Evolutionary conservation across 176 grass and related monocot species (phyloP).

Genomic region (Paspalum vaginatum): DNA sequence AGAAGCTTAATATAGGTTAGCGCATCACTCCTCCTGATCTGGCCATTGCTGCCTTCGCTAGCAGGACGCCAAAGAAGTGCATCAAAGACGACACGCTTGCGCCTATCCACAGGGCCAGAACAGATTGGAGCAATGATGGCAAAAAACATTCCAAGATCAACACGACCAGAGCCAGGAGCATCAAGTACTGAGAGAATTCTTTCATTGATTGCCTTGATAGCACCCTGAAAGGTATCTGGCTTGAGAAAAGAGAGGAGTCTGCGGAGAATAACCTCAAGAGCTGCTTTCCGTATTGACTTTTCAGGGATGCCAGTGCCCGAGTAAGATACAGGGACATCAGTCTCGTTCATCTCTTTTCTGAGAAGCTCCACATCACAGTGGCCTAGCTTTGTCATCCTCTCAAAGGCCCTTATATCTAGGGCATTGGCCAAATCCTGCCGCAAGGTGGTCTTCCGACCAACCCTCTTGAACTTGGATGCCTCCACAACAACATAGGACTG

Average conservation of each 20-base stretch:
- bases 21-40: constrained; percentile 84
- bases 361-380: constrained; percentile 70
- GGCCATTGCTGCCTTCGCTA: constrained; percentile 62
- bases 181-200: constrained; percentile 85
- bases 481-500: constrained; percentile 79
- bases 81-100: constrained; percentile 80
- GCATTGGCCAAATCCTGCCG: constrained; percentile 91
- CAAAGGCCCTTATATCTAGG: constrained; percentile 91
- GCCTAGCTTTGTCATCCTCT: constrained; percentile 75
- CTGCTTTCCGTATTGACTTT: constrained; percentile 88
- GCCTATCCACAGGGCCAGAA: constrained; percentile 66
- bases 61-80: constrained; percentile 88
- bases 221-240: constrained; percentile 88
- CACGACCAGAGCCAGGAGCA: constrained; percentile 76
- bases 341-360: constrained; percentile 92
- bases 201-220: constrained; percentile 90
- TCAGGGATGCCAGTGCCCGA: constrained; percentile 76
- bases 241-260: constrained; percentile 88
- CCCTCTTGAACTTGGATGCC: constrained; percentile 89
- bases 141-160: constrained; percentile 97
- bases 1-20: constrained; percentile 78
- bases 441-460: constrained; percentile 67
- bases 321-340: constrained; percentile 93
- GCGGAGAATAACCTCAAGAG: constrained; percentile 85
- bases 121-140: constrained; percentile 87